Base-by-base conservation (phyloP, 2,329 filamentous ascomycete species). In the Ciborinia camelliae region DNA sequence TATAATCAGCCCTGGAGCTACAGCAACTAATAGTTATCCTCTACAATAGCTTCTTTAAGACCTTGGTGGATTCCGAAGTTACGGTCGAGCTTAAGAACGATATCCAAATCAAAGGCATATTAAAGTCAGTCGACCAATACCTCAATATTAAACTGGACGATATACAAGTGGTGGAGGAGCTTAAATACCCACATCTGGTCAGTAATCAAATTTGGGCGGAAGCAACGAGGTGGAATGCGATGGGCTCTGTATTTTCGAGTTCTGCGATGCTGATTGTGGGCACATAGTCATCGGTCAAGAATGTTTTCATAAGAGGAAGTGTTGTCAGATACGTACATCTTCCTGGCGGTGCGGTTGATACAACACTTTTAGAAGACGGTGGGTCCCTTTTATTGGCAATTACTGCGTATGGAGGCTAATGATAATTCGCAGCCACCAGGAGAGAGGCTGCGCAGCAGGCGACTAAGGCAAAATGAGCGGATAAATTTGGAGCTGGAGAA, bases 1-100 rank as follows among this genome's bases (percentile, higher is more conserved):
- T 2, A 58, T 23, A 9, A 47, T 15, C n/a, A 35, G 55, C 41
- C 35, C 26, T 47, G 9, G 15, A 26, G 41, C 30, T 15, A 23
- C 28, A 35, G n/a, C n/a, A 35, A 8, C 55, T 58, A 47, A 58
- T 32, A 18, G 4, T 26, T 26, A 18, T 35, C 30, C n/a, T 26
- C 41, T 20, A 35, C 41, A 30, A 67, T 75, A 95, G 91, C 81
- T 98, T 97, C 82, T 98, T 98, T 87, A 98, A 98, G 79, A 98
- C 94, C 62, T 90, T 98, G 74, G 96, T 97, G 77, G 95, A 97
- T 82, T 90, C 95, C 72, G 89, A 96, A 82, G 93, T 99, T 75
- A 98, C 93, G 54, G 92, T 99, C 76, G 95, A 99, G 82, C 90
- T 99, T 77, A 99, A 99, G 81, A 99, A 99, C 78, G 95, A 99